Evolutionary conservation across 768 basidiomycete genomes (phyloP).

Genomic region (Tylopilus felleus): DNA sequence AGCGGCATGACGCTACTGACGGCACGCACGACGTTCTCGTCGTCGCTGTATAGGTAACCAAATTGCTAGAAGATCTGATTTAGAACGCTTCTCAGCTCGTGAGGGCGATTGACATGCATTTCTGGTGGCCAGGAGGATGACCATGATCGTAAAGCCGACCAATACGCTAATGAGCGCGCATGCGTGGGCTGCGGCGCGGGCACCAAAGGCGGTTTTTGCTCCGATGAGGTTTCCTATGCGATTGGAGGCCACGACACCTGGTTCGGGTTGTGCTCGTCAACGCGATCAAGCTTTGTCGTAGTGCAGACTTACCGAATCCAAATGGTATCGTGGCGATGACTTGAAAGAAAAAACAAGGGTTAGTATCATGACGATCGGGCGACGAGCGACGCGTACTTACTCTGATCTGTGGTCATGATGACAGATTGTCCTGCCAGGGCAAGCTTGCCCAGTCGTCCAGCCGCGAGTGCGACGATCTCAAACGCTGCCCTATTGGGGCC

Average conservation of each 20-base stretch:
- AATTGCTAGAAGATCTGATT: constrained; percentile 38
- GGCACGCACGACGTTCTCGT: constrained; percentile 48
- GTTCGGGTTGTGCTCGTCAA: background rate
- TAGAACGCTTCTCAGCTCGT: background rate
- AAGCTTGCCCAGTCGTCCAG: constrained; percentile 64
- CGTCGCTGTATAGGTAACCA: constrained; percentile 69
- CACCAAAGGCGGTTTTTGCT: constrained; percentile 45
- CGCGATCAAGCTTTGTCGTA: background rate
- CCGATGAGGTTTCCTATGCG: constrained; percentile 75
- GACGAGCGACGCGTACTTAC: constrained; percentile 31
- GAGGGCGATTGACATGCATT: constrained; percentile 40
- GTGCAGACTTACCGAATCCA: constrained; percentile 49
- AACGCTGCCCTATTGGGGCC: constrained; percentile 61
- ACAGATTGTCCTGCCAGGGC: constrained; percentile 73
- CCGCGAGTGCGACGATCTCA: constrained; percentile 77
- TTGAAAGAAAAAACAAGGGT: constrained; percentile 18
- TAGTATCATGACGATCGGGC: background rate
- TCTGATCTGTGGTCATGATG: constrained; percentile 79
- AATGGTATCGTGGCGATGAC: constrained; percentile 76
- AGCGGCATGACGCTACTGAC: constrained; percentile 51
- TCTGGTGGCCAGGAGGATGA: constrained; percentile 51
- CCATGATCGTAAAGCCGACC: constrained; percentile 57
- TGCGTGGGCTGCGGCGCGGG: constrained; percentile 58
- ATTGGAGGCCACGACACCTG: constrained; percentile 67
- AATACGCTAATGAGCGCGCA: constrained; percentile 63